phyloP scores from a whole-genome alignment of 164 flowering plant species.

The Dillenia suffruticosa region DNA sequence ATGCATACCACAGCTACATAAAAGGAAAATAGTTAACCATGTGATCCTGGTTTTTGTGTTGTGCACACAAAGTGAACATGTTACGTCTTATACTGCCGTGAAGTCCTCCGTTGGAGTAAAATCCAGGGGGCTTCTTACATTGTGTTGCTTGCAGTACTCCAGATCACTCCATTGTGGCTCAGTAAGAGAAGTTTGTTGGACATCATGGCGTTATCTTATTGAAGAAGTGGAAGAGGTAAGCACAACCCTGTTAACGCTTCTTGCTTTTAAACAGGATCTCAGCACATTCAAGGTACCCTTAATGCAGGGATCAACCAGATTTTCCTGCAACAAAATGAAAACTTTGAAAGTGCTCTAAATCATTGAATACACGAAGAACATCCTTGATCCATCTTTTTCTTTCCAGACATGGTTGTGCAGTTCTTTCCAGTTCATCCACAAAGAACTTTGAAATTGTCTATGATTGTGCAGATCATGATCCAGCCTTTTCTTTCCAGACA shows the following conservation, averaged over 20 bases:
- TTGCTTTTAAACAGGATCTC: slow-evolving; percentile 72
- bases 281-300: slow-evolving; percentile 85
- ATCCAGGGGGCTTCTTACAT: neutral
- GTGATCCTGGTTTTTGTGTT: neutral
- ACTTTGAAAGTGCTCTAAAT: neutral
- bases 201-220: slow-evolving; percentile 52
- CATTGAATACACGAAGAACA: too few relatives aligned
- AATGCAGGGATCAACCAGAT: slow-evolving; percentile 73
- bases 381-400: too few relatives aligned
- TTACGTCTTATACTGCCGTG: neutral
- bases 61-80: neutral
- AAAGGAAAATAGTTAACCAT: neutral
- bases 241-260: slow-evolving; percentile 67
- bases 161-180: slow-evolving; percentile 83
- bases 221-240: slow-evolving; percentile 87
- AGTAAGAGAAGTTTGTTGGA: slow-evolving; percentile 54
- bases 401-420: too few relatives aligned
- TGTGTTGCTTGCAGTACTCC: slow-evolving; percentile 63
- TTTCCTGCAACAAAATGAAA: slow-evolving; percentile 29
- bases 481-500: too few relatives aligned
- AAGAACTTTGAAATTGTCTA: neutral
- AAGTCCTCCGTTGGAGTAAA: neutral
- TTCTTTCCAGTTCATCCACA: neutral
- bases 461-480: too few relatives aligned
- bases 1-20: slow-evolving; percentile 66